Conservation (phyloP, 768 basidiomycete species). For the Galerina sulciceps region DNA sequence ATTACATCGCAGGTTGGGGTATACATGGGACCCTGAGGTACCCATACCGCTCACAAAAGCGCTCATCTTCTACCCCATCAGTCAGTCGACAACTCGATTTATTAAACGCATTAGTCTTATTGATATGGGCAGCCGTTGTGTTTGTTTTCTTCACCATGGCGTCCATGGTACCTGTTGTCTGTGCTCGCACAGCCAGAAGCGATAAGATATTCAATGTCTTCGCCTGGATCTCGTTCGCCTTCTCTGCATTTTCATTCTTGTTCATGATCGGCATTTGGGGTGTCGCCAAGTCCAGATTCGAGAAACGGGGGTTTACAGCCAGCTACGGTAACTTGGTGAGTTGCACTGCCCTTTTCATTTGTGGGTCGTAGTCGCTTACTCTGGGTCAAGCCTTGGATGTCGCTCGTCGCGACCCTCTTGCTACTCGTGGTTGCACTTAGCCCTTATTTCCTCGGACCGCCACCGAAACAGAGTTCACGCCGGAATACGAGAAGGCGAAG, state of each 20-base stretch:
- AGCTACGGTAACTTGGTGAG: slow-evolving; percentile 41
- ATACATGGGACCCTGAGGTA: slow-evolving; percentile 42
- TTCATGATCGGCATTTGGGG: slow-evolving; percentile 41
- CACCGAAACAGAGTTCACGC: slow-evolving; percentile 10
- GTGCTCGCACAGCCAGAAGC: slow-evolving; percentile 24
- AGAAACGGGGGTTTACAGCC: slow-evolving; percentile 35
- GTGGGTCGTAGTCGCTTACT: background rate
- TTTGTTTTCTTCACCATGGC: slow-evolving; percentile 34
- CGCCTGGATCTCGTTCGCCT: slow-evolving; percentile 30
- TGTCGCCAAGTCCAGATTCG: slow-evolving; percentile 35
- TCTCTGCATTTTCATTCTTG: slow-evolving; percentile 36
- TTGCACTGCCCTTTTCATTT: background rate
- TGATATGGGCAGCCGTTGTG: slow-evolving; percentile 28
- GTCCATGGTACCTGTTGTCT: slow-evolving; percentile 30
- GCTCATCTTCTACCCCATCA: slow-evolving; percentile 40
- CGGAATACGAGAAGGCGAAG: background rate
- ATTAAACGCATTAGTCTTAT: background rate
- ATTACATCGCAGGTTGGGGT: slow-evolving; percentile 32
- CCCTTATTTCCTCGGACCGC: slow-evolving; percentile 18
- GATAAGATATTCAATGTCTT: slow-evolving; percentile 32
- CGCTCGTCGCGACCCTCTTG: slow-evolving; percentile 34
- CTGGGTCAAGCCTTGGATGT: slow-evolving; percentile 36
- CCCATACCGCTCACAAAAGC: slow-evolving; percentile 35
- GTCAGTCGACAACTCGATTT: slow-evolving; percentile 21
- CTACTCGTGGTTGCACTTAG: slow-evolving; percentile 27